Percentiles rank a stretch among this genome's conserved stretches.
Evolutionary conservation across 257 asterid species (phyloP).

Genomic region (Solanum chmielewskii): DNA sequence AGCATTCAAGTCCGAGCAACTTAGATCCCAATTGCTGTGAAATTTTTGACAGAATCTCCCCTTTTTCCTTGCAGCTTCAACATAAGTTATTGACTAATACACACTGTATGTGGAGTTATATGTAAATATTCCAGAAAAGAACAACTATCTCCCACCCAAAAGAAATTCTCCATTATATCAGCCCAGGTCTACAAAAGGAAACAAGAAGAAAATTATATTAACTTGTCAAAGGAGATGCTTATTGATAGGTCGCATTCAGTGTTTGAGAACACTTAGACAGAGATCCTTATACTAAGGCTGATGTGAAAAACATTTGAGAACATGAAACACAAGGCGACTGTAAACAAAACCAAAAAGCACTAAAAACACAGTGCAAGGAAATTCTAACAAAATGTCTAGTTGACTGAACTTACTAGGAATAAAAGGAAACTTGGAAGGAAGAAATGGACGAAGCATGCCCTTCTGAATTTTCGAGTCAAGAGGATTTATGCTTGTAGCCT

Average conservation of each 20-base stretch:
- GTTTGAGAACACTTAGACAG: background rate
- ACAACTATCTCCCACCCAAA: background rate
- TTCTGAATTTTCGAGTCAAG: conserved; percentile 56
- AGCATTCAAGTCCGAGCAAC: background rate
- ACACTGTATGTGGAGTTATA: background rate
- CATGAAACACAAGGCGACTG: background rate
- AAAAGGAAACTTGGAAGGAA: conserved; percentile 35
- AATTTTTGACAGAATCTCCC: background rate
- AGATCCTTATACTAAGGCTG: background rate
- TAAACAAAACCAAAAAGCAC: background rate
- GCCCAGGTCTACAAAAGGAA: background rate
- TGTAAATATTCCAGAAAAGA: background rate
- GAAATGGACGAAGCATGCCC: conserved; percentile 43
- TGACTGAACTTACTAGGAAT: conserved; percentile 39
- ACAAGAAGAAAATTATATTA: background rate
- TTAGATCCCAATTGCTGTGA: background rate
- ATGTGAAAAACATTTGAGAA: background rate
- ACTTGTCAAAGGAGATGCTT: background rate
- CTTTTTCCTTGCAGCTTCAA: background rate
- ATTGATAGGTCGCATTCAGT: background rate
- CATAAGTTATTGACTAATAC: background rate
- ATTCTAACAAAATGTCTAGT: background rate
- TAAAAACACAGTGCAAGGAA: background rate
- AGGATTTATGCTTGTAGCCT: conserved; percentile 61
- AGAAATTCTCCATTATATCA: background rate